phyloP scores from a whole-genome alignment of 768 basidiomycete genomes.

The Postia placenta region DNA sequence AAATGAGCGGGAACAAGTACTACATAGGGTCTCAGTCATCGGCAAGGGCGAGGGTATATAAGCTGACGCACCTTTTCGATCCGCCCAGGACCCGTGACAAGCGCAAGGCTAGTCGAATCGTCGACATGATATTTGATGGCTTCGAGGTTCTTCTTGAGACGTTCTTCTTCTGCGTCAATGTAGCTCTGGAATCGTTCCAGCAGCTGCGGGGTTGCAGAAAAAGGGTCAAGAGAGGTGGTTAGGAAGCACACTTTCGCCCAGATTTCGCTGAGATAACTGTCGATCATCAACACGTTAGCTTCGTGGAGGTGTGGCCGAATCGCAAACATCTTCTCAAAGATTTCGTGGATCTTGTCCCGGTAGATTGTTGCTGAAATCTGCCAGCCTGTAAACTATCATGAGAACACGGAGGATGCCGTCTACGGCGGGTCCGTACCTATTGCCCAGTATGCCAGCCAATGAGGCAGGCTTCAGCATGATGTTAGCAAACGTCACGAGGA shows the following conservation, averaged over 20 bases:
- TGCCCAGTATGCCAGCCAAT: conserved; percentile 31
- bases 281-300: conserved; percentile 17
- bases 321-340: conserved; percentile 12
- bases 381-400: conserved; percentile 13
- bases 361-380: conserved; percentile 13
- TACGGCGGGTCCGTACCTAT: conserved; percentile 17
- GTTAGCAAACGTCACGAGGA: too few species aligned
- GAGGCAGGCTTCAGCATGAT: conserved; percentile 23
- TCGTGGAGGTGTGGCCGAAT: conserved; percentile 8
- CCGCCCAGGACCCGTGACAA: conserved; percentile 27
- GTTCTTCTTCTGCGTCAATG: conserved; percentile 20
- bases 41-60: not conserved
- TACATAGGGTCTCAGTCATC: conserved; percentile 7
- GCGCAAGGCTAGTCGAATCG: conserved; percentile 21
- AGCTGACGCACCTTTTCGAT: conserved; percentile 26
- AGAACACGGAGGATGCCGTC: not conserved
- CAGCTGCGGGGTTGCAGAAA: conserved; percentile 16
- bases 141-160: conserved; percentile 23
- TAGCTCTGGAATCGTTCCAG: conserved; percentile 22
- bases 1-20: conserved; percentile 31
- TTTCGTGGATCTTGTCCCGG: conserved; percentile 9
- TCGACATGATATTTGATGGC: conserved; percentile 27
- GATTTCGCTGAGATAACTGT: conserved; percentile 20
- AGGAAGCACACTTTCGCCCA: conserved; percentile 5
- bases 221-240: conserved; percentile 9